Percentiles rank a stretch among this genome's conserved stretches.
These are phyloP conservation scores for Salinomyces thailandicus DNA, from an alignment of 2,329 filamentous ascomycete species.

Conservation along the genomic window DNA sequence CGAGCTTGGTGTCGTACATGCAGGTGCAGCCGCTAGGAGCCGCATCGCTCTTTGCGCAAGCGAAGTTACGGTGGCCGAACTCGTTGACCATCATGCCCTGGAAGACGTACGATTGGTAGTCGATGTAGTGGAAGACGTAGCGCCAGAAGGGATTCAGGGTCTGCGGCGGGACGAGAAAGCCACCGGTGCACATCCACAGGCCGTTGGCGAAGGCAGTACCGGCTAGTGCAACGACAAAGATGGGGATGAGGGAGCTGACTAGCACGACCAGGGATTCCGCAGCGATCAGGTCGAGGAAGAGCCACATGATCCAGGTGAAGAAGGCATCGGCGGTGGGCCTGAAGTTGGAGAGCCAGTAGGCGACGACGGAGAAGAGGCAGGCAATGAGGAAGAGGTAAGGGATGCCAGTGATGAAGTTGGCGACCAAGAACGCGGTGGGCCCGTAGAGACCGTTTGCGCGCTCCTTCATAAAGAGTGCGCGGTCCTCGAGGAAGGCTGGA, in stretches of 20 bases:
- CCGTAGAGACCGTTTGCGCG: slow-evolving; percentile 73
- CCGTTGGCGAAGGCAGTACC: slow-evolving; percentile 78
- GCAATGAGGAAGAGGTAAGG: slow-evolving; percentile 74
- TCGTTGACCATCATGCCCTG: slow-evolving; percentile 92
- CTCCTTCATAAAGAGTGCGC: slow-evolving; percentile 62
- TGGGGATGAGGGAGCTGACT: slow-evolving; percentile 60
- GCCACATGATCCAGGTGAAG: slow-evolving; percentile 70
- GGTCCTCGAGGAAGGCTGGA: slow-evolving; percentile 71
- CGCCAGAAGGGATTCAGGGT: slow-evolving; percentile 74
- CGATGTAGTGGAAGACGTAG: slow-evolving; percentile 81
- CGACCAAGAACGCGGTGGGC: slow-evolving; percentile 58
- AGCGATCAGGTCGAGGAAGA: slow-evolving; percentile 73
- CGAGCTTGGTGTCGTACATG: slow-evolving; percentile 57
- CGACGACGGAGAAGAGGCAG: slow-evolving; percentile 61
- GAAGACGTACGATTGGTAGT: slow-evolving; percentile 80
- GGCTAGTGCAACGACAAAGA: slow-evolving; percentile 70
- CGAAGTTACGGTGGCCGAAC: slow-evolving; percentile 54
- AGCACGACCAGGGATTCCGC: slow-evolving; percentile 76
- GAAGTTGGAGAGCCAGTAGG: slow-evolving; percentile 75
- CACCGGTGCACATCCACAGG: slow-evolving; percentile 78
- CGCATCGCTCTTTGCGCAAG: slow-evolving; percentile 39
- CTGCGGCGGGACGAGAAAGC: slow-evolving; percentile 65
- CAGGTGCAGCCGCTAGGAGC: slow-evolving; percentile 47
- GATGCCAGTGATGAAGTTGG: slow-evolving; percentile 73
- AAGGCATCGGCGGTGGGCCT: slow-evolving; percentile 54